These are phyloP conservation scores for Ustanciosporium gigantosporum DNA, from an alignment of 1,284 basidiomycete genomes.

Conservation along the genomic window DNA sequence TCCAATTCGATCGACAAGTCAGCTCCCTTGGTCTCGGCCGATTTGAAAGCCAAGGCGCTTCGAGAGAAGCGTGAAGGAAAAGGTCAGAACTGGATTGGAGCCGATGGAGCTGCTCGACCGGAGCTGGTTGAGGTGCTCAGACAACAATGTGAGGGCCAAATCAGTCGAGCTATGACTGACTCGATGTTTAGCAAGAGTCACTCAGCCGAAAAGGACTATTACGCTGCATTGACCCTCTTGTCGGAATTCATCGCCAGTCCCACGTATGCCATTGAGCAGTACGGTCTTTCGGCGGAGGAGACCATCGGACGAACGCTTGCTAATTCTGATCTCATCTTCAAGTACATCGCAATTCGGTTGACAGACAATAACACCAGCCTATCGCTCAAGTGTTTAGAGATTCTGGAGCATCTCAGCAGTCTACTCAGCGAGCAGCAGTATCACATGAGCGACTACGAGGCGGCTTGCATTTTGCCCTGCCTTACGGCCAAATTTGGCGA, in stretches of 20 bases:
- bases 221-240: slow-evolving; percentile 75
- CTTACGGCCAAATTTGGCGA: slow-evolving; percentile 78
- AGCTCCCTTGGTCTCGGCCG: slow-evolving; percentile 73
- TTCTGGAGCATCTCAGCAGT: slow-evolving; percentile 77
- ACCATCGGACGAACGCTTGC: slow-evolving; percentile 76
- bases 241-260: slow-evolving; percentile 72
- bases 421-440: slow-evolving; percentile 75
- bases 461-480: slow-evolving; percentile 84
- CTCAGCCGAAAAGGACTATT: slow-evolving; percentile 88
- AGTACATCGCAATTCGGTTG: slow-evolving; percentile 88
- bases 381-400: slow-evolving; percentile 83
- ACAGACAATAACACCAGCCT: slow-evolving; percentile 93
- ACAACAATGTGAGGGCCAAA: slow-evolving; percentile 85
- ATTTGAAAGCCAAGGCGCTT: slow-evolving; percentile 72
- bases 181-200: slow-evolving; percentile 88
- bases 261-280: slow-evolving; percentile 69
- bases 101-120: slow-evolving; percentile 80
- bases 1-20: slow-evolving; percentile 15
- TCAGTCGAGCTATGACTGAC: slow-evolving; percentile 75
- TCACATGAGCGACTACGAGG: slow-evolving; percentile 85
- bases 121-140: slow-evolving; percentile 86
- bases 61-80: slow-evolving; percentile 77
- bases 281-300: slow-evolving; percentile 66
- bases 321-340: slow-evolving; percentile 88
- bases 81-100: slow-evolving; percentile 64